A percentile compares a stretch with the other conserved stretches of the same genome.
Evolutionary conservation across 78 protist species (phyloP).

Genomic region (Dictyostelium brefeldianum): DNA sequence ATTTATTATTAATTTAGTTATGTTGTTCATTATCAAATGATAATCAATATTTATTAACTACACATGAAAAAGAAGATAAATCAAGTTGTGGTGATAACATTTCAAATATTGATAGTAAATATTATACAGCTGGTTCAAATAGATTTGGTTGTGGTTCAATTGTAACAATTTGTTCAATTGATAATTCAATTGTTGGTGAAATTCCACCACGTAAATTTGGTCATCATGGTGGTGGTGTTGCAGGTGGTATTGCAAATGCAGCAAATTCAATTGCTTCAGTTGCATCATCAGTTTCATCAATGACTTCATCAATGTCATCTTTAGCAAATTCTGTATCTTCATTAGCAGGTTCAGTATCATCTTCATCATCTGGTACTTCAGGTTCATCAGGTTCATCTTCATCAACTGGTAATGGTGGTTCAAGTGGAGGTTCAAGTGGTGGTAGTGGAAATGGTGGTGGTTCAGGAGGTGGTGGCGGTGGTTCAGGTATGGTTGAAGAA

Average conservation of each 20-base stretch:
- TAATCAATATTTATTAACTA: slow-evolving; percentile 55
- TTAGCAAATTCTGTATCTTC: not conserved
- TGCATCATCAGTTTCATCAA: not conserved
- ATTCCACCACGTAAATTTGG: not conserved
- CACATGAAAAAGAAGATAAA: slow-evolving; percentile 12
- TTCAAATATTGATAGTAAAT: not conserved
- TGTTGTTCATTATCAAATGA: slow-evolving; percentile 44
- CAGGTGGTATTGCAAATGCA: not conserved
- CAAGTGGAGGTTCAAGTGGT: not conserved
- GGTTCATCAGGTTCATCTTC: not conserved
- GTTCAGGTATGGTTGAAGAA: not conserved
- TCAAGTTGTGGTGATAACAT: slow-evolving; percentile 8
- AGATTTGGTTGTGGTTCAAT: slow-evolving; percentile 46
- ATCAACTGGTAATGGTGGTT: not conserved
- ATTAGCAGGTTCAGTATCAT: not conserved
- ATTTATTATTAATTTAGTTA: not conserved
- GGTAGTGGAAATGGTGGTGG: not conserved
- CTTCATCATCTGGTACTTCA: not conserved
- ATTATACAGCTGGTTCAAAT: slow-evolving; percentile 35
- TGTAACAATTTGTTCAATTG: slow-evolving; percentile 27
- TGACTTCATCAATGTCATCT: not conserved
- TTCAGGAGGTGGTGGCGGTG: slow-evolving; percentile 5
- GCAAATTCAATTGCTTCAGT: not conserved
- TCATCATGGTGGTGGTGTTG: not conserved
- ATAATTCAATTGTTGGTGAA: not conserved